phyloP scores from a whole-genome alignment of 116 monocot species.

The Trichopus zeylanicus region DNA sequence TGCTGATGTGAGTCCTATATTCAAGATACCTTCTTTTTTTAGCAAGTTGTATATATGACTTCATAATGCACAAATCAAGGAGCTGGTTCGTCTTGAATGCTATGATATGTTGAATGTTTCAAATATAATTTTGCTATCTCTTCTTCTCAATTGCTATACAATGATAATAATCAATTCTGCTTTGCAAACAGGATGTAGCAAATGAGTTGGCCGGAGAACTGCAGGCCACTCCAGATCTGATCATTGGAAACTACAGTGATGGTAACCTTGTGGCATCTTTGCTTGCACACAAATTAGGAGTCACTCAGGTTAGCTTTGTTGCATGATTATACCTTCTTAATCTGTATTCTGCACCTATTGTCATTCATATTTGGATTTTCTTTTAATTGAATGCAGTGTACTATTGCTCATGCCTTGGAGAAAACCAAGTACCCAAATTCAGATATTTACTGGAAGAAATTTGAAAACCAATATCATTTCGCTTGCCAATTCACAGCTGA shows the following conservation, averaged over 20 bases:
- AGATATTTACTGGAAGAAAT: constrained; percentile 13
- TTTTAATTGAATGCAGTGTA: constrained; percentile 3
- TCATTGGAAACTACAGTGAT: constrained; percentile 30
- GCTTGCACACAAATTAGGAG: constrained; percentile 24
- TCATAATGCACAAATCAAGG: no score
- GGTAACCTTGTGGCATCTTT: constrained; percentile 28
- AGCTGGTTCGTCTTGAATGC: no score
- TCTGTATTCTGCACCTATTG: no score
- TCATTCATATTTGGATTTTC: no score
- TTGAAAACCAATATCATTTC: constrained; percentile 11
- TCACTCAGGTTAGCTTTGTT: constrained; percentile 17
- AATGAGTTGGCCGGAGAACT: constrained; percentile 20
- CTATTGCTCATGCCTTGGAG: constrained; percentile 17
- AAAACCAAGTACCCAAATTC: constrained; percentile 14
- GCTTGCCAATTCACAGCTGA: constrained; percentile 16
- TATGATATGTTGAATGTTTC: no score
- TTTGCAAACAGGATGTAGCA: constrained; percentile 27
- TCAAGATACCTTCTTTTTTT: no score
- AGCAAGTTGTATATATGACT: no score
- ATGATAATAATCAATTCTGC: no score
- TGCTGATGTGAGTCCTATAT: constrained; percentile 16
- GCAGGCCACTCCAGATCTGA: constrained; percentile 25
- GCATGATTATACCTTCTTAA: no score
- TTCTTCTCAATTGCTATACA: background rate
- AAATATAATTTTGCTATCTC: no score